Base-by-base conservation (phyloP, 106 monocot genomes). In the Dioscorea zingiberensis region DNA sequence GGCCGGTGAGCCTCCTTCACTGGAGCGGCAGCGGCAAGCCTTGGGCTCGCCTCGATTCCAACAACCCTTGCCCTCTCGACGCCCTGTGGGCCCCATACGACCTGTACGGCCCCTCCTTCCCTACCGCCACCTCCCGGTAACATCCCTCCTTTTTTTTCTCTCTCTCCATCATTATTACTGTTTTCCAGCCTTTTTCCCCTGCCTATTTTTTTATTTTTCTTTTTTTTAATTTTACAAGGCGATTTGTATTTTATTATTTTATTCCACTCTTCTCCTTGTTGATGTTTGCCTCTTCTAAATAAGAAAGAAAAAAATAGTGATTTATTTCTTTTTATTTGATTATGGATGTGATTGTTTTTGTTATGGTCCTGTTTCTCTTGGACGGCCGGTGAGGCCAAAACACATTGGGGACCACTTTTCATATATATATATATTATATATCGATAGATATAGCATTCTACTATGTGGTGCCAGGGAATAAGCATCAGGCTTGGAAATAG, bases 11-110 rank as follows among this genome's bases (percentile, higher is more conserved):
- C 76, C 80, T 97, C 25, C 85, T 97, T 59, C 95, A 97, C 63
- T 97, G 95, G 95, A 88, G 88, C 71, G 95, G 95, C 21, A 83
- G 83, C 59, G 95, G 95, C 59, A 97, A 97, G 63, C 95, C 95
- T 2, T 97, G 95, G 95, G 76, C 66, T 15, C 60, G 95, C 48
- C 74, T 97, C 23, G 91, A 87, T 70, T 71, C 91, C 45, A 76
- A 75, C 57, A 80, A 79, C 16, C 76, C 95, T 9, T 97, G 95
- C 77, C 95, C 95, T 38, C 78, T 97, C 48, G 95, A 97, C 45
- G 58, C 83, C 21, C 80, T 91, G 44, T 97, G 95, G 95, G 79
- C 87, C 22, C 88, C 95, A 0, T 91, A 78, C 69, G 95, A 97
- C 66, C 88, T 97, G 27, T 83, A 78, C 78, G 78, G 80, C n/a